Conservation (phyloP, 768 basidiomycete species). For the Pholiota microspora region DNA sequence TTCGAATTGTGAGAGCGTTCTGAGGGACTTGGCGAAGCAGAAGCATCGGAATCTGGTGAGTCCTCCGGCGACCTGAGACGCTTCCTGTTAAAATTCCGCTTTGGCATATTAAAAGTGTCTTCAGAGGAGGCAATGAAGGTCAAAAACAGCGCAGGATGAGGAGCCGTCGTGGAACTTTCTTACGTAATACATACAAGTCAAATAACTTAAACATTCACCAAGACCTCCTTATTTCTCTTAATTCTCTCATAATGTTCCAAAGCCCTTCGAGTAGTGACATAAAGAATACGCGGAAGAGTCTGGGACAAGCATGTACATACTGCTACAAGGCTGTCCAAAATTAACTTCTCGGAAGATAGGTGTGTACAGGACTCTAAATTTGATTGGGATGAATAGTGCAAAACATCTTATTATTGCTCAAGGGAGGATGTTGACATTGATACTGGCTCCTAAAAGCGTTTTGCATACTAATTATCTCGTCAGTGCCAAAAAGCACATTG, state of each 20-base stretch:
- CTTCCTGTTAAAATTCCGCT: neutral
- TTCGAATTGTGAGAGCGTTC: neutral
- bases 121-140: neutral
- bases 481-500: neutral
- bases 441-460: neutral
- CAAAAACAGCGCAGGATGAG: no score
- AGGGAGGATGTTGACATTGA: neutral
- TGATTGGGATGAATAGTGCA: neutral
- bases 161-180: no score
- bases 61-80: neutral
- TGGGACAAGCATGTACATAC: neutral
- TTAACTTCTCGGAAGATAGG: no score
- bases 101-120: neutral
- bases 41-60: neutral
- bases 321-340: neutral
- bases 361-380: no score
- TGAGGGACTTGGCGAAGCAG: slow-evolving; percentile 2
- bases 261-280: neutral
- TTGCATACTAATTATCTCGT: neutral
- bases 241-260: neutral
- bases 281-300: neutral
- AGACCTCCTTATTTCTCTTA: neutral
- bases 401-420: neutral
- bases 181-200: no score
- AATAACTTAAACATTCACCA: neutral